phyloP scores from a whole-genome alignment of 2,329 filamentous ascomycete species.

The Fusarium miscanthi region DNA sequence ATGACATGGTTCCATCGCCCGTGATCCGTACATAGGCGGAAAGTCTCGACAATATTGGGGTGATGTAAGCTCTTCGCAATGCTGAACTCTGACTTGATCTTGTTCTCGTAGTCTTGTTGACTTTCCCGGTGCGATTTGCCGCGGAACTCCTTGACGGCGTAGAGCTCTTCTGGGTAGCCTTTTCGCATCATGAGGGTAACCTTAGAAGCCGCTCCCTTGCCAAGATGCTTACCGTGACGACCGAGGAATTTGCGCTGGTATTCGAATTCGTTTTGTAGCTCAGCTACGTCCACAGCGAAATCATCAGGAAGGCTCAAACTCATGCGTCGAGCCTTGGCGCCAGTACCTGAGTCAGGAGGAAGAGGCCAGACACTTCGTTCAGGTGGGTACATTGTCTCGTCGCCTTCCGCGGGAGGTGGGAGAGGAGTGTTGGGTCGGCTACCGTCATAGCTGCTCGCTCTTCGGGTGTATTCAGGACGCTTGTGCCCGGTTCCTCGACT shows the following conservation, averaged over 20 bases:
- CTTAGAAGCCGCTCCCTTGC: slow-evolving; percentile 84
- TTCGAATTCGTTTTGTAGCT: slow-evolving; percentile 76
- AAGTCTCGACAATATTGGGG: slow-evolving; percentile 86
- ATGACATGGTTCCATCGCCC: slow-evolving; percentile 91
- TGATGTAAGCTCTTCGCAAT: slow-evolving; percentile 88
- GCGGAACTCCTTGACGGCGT: slow-evolving; percentile 90
- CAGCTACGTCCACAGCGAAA: slow-evolving; percentile 76
- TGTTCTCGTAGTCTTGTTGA: slow-evolving; percentile 81
- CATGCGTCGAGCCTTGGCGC: slow-evolving; percentile 81
- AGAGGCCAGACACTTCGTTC: slow-evolving; percentile 67
- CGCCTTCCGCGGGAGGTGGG: slow-evolving; percentile 28
- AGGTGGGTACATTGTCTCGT: slow-evolving; percentile 49
- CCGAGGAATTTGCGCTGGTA: slow-evolving; percentile 77
- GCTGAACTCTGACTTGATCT: slow-evolving; percentile 91
- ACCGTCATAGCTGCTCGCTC: slow-evolving; percentile 64
- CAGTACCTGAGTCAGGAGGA: slow-evolving; percentile 75
- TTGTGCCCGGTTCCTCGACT: slow-evolving; percentile 31
- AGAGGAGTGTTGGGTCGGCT: slow-evolving; percentile 45
- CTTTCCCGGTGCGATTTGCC: slow-evolving; percentile 76
- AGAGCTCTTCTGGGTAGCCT: slow-evolving; percentile 72
- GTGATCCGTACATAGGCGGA: slow-evolving; percentile 79
- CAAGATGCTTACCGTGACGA: slow-evolving; percentile 78
- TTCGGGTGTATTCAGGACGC: slow-evolving; percentile 43
- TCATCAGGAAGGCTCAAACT: slow-evolving; percentile 80
- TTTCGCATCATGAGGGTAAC: slow-evolving; percentile 84